Evolutionary conservation across 2,329 filamentous ascomycete genomes (phyloP), one percentile per base, ranked within the genome.

Genomic region (Scedosporium minutisporum): DNA sequence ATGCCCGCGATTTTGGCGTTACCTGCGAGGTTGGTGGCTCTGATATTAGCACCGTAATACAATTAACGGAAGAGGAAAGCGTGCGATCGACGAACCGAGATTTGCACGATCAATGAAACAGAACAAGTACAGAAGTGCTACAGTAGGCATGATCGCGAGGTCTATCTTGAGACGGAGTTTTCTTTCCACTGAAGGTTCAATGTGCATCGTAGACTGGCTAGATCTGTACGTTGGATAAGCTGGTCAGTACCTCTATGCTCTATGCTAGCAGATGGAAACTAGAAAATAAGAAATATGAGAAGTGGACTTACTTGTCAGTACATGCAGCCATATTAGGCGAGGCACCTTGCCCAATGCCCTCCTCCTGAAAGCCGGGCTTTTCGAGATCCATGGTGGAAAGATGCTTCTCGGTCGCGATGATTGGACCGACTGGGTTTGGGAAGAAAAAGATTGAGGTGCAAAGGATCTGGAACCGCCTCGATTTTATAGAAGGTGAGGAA

Each of bases 81-180:
- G 21, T 5, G 1, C 5, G n/a, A 7, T 12, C 7, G 48, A 66
- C 75, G 68, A 69, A 86, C 87, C 87, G 38, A 91, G 87, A 65
- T 90, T 90, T 21, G 87, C 85, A n/a, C 88, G 80, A 67, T 90
- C 87, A 66, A 90, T 89, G 72, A 89, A 90, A 73, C 87, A 89
- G 68, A 90, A 89, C 0, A 90, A 78, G 67, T 90, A 90, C 3
- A 90, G 75, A 0, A 89, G 63, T 0, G 86, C 75, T 0, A 89
- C 85, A 0, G 84, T 88, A 0, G 88, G 87, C 0, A 90, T 77
- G 55, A 89, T 81, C 67, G 77, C 81, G 5, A 88, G 67, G 67
- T 90, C 87, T 58, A 90, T 85, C 71, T 90, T 90, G 68, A 75
- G 73, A 6, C 85, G 77, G 21, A 90, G 76, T 60, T 76, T 80